phyloP scores from a whole-genome alignment of 2,329 filamentous ascomycete genomes.

The Pseudocercospora musae region DNA sequence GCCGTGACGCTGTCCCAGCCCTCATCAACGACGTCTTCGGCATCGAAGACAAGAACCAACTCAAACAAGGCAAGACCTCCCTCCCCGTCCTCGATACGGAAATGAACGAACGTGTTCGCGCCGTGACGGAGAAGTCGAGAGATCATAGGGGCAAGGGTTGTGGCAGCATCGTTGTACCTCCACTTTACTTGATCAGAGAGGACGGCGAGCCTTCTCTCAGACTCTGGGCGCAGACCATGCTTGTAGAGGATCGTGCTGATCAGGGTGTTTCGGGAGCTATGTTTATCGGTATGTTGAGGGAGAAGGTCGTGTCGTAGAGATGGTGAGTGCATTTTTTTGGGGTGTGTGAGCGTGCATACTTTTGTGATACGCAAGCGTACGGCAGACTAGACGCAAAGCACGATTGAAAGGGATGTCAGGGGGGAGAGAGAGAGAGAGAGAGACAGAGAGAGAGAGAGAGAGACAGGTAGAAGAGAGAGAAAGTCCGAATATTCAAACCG shows the following conservation, averaged over 20 bases:
- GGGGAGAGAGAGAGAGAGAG: no score
- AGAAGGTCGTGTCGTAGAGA: constrained; percentile 69
- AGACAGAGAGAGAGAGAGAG: no score
- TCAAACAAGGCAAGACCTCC: constrained; percentile 87
- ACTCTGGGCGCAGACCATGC: constrained; percentile 92
- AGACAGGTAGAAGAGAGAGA: no score
- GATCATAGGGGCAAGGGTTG: constrained; percentile 84
- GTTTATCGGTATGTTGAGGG: constrained; percentile 86
- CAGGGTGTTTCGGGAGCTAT: constrained; percentile 89
- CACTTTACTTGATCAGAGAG: constrained; percentile 89
- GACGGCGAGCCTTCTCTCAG: constrained; percentile 94
- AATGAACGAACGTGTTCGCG: constrained; percentile 90
- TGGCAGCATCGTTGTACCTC: constrained; percentile 87
- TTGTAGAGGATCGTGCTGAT: constrained; percentile 93
- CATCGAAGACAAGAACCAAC: constrained; percentile 72
- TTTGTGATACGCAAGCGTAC: no score
- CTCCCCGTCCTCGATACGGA: constrained; percentile 89
- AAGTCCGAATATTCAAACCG: no score
- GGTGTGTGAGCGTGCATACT: no score
- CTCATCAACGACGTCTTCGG: constrained; percentile 89
- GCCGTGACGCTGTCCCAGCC: constrained; percentile 86
- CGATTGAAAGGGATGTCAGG: no score
- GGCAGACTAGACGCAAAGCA: no score
- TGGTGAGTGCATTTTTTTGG: no score
- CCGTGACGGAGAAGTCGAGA: constrained; percentile 85